Evolutionary conservation across 2,329 filamentous ascomycete species (phyloP), one percentile per base, ranked within the genome.

Genomic region (Paraphoma chrysanthemicola): DNA sequence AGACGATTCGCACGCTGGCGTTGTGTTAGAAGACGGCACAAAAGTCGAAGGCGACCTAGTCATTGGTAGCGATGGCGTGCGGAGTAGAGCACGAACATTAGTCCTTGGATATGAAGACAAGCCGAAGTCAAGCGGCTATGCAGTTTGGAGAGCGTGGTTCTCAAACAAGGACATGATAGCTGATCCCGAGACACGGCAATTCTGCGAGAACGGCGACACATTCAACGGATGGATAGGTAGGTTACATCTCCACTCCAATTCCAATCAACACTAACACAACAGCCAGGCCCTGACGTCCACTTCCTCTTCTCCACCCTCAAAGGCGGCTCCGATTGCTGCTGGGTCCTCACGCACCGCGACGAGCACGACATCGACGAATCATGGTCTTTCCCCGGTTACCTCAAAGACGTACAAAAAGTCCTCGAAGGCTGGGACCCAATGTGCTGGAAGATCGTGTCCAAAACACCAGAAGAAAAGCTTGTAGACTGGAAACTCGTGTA

Each of bases 401-500:
- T 75, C 50, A 64, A 64, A 45, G 72, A 75, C 43, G 72, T 75
- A 6, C 66, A 68, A 33, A 57, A 69, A 31, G 71, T 75, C 4
- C 69, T 75, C 31, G 60, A 72, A 49, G 69, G 65, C 53, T 75
- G 71, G 72, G 68, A 73, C 23, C 69, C 71, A 1, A 68, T 73
- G 68, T 72, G 70, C 54, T 72, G 63, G 48, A 66, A 67, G 12
- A 71, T 77, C 36, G 66, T 76, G 17, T 74, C 72, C 23, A 72
- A 73, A 44, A 78, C 77, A 0, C 74, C 76, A 7, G 67, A 75
- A 59, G 56, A 61, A 0, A 70, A 70, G 10, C 62, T 81, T 18
- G 76, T 85, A 1, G 82, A 84, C 63, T 86, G 82, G 82, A 84
- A 84, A 61, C 80, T 85, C 23, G 82, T 82, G 44, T 85, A 83